Conservation (phyloP, 2,329 filamentous ascomycete species). For the Geosmithia flava region DNA sequence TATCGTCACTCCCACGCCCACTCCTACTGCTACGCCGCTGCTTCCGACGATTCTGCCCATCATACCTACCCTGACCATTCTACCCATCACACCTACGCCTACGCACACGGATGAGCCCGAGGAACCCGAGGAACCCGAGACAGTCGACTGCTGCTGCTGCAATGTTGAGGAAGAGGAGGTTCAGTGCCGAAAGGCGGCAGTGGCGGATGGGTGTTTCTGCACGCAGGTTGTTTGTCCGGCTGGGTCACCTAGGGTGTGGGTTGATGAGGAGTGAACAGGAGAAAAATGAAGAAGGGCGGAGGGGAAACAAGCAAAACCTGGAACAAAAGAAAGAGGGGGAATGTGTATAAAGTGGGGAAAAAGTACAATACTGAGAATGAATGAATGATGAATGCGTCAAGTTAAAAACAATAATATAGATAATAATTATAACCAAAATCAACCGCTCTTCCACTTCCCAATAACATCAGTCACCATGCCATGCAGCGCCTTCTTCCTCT, state of each 20-base stretch:
- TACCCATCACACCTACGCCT: background rate
- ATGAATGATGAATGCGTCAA: too few relatives aligned
- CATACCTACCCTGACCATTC: background rate
- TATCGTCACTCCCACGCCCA: background rate
- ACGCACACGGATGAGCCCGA: background rate
- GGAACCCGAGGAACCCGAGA: background rate
- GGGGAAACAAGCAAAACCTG: background rate
- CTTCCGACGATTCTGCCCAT: too few relatives aligned
- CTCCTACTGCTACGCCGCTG: too few relatives aligned
- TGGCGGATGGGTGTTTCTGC: conserved; percentile 4
- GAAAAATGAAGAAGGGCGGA: background rate
- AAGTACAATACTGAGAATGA: too few relatives aligned
- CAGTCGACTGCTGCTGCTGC: conserved; percentile 9
- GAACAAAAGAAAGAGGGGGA: background rate
- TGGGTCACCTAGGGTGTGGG: conserved; percentile 4
- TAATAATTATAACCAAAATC: background rate
- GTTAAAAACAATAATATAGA: too few relatives aligned
- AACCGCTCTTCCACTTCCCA: background rate
- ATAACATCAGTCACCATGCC: background rate
- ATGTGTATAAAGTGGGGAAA: background rate
- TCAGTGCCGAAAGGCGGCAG: conserved; percentile 2
- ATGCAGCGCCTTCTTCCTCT: conserved; percentile 32
- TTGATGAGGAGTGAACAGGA: background rate
- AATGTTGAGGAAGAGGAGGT: conserved; percentile 2
- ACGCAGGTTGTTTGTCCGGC: conserved; percentile 6